These are phyloP conservation scores for Deinandra increscens DNA, from an alignment of 129 eudicot genomes.

Conservation along the genomic window DNA sequence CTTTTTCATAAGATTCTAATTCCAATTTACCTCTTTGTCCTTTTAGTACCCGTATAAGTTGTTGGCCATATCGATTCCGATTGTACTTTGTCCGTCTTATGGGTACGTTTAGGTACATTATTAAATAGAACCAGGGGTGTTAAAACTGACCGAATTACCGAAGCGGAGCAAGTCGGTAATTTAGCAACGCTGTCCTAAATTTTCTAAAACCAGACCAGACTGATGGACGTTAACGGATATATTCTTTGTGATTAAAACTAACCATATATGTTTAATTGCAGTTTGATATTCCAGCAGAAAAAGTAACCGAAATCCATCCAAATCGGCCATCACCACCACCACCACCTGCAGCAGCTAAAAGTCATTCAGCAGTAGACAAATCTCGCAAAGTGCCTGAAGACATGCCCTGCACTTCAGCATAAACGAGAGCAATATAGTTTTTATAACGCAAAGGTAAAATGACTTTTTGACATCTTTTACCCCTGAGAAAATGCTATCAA, in stretches of 20 bases:
- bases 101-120: no score
- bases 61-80: no score
- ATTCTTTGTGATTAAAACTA: conserved; percentile 1
- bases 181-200: background rate
- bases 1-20: background rate
- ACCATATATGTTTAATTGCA: conserved; percentile 33
- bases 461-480: conserved; percentile 2
- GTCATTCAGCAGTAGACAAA: conserved; percentile 25
- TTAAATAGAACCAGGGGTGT: background rate
- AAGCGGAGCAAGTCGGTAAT: background rate
- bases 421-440: conserved; percentile 21
- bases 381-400: conserved; percentile 37
- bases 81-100: no score
- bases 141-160: background rate
- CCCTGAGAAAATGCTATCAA: background rate
- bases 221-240: background rate
- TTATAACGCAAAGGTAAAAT: conserved; percentile 30
- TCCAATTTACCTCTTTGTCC: no score
- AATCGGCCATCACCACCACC: conserved; percentile 59
- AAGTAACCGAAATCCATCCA: conserved; percentile 62
- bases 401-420: conserved; percentile 64
- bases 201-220: no score
- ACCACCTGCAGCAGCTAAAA: conserved; percentile 33
- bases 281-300: conserved; percentile 72
- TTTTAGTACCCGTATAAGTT: no score